Conservation (phyloP, 2,329 filamentous ascomycete species). For the Aspergillus fumigatus region DNA sequence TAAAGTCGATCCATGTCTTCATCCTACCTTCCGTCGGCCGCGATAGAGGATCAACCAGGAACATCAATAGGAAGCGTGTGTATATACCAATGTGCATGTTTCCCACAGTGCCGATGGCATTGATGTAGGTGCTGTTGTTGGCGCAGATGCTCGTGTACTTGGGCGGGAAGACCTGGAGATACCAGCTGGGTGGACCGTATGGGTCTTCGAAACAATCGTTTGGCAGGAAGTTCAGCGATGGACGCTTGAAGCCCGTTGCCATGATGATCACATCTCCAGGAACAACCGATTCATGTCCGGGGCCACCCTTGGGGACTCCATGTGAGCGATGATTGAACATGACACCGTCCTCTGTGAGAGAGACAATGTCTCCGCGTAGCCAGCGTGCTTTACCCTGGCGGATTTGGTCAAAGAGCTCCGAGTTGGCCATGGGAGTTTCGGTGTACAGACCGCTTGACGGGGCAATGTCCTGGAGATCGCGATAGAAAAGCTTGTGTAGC, state of each 20-base stretch:
- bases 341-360: slow-evolving; percentile 61
- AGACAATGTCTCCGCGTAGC: slow-evolving; percentile 74
- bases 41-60: slow-evolving; percentile 72
- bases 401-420: slow-evolving; percentile 71
- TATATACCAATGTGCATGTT: slow-evolving; percentile 92
- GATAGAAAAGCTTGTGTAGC: slow-evolving; percentile 74
- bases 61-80: slow-evolving; percentile 81
- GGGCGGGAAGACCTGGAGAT: slow-evolving; percentile 80
- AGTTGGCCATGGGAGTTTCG: slow-evolving; percentile 84
- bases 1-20: slow-evolving; percentile 84
- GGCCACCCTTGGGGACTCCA: slow-evolving; percentile 71
- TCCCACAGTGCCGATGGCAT: slow-evolving; percentile 74
- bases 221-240: slow-evolving; percentile 68
- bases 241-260: slow-evolving; percentile 77
- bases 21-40: slow-evolving; percentile 69
- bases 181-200: slow-evolving; percentile 80
- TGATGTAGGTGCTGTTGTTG: slow-evolving; percentile 79
- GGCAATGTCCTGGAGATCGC: slow-evolving; percentile 69
- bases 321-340: slow-evolving; percentile 66
- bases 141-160: slow-evolving; percentile 67
- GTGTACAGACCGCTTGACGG: slow-evolving; percentile 71
- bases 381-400: slow-evolving; percentile 68
- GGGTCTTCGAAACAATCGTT: slow-evolving; percentile 66
- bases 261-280: slow-evolving; percentile 74
- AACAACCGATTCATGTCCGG: slow-evolving; percentile 62